Evolutionary conservation across 2,329 filamentous ascomycete species (phyloP).

Genomic region (Ascochyta clinopodiicola): DNA sequence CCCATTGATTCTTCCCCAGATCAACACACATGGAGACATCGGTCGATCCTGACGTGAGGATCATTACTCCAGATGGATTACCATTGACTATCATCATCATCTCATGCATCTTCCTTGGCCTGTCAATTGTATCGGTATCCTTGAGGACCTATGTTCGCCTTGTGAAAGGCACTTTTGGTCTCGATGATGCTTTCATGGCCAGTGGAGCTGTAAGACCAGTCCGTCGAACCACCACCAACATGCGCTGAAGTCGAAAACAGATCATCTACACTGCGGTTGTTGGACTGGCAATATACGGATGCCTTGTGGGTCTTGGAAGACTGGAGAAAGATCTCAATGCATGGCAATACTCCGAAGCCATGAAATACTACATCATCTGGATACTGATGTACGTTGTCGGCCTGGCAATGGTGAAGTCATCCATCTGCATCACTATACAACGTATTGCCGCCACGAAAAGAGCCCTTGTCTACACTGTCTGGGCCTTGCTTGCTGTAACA

Average conservation of each 20-base stretch:
- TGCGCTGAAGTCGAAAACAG: conserved; percentile 6
- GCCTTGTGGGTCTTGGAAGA: conserved; percentile 28
- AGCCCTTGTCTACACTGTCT: conserved; percentile 23
- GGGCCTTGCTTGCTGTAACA: conserved; percentile 23
- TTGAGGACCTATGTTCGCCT: conserved; percentile 26
- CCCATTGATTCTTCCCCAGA: conserved; percentile 8
- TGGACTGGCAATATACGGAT: conserved; percentile 24
- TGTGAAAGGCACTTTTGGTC: conserved; percentile 23
- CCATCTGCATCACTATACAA: conserved; percentile 33
- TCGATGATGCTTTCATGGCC: conserved; percentile 28
- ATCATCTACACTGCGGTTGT: conserved; percentile 20
- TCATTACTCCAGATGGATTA: conserved; percentile 22
- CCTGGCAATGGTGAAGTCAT: conserved; percentile 33
- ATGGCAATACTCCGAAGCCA: conserved; percentile 27
- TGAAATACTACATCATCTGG: conserved; percentile 38
- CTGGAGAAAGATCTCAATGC: conserved; percentile 24
- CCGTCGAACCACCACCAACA: neutral
- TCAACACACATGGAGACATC: conserved; percentile 10
- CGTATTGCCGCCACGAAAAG: conserved; percentile 30
- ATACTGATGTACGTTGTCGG: conserved; percentile 32
- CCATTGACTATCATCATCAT: conserved; percentile 27
- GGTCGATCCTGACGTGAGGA: conserved; percentile 20
- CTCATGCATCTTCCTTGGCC: conserved; percentile 21
- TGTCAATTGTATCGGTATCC: conserved; percentile 24
- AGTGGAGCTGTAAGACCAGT: conserved; percentile 19